Conservation (phyloP, 495 filamentous ascomycete genomes). For the Talaromyces thailandensis region DNA sequence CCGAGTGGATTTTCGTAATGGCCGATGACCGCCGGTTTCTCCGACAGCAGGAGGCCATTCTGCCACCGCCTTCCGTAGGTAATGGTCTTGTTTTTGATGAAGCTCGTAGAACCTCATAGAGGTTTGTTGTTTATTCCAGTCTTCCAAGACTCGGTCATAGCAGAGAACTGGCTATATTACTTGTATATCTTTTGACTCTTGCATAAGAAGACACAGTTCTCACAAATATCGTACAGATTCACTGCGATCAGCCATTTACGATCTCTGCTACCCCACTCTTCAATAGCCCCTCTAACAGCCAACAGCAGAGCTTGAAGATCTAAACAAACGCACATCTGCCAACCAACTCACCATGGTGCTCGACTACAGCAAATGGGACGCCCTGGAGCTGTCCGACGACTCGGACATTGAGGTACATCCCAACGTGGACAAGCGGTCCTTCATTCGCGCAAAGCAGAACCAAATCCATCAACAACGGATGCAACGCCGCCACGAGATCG, state of each 20-base stretch:
- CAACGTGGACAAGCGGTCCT: conserved; percentile 97
- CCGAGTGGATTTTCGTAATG: conserved; percentile 2
- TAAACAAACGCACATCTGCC: neutral
- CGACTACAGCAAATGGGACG: conserved; percentile 96
- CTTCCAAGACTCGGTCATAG: neutral
- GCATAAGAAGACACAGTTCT: neutral
- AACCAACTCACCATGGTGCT: conserved; percentile 56
- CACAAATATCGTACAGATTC: neutral
- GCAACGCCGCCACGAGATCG: conserved; percentile 78
- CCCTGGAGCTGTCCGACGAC: conserved; percentile 92
- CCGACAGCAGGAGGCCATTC: conserved; percentile 11
- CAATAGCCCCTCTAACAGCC: neutral
- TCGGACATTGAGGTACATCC: conserved; percentile 98
- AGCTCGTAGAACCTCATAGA: conserved; percentile 27
- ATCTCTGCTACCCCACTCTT: neutral
- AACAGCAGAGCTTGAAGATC: neutral
- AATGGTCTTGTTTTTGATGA: conserved; percentile 8
- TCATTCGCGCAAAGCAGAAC: conserved; percentile 95
- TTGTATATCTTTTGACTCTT: neutral
- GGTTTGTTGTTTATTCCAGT: neutral
- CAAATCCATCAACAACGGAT: conserved; percentile 88
- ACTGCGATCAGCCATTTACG: neutral
- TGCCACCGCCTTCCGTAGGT: conserved; percentile 25
- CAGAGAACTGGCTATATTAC: neutral
- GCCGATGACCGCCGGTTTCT: neutral